Conservation (phyloP, 1,284 basidiomycete species). For the Phylloporus gajari region DNA sequence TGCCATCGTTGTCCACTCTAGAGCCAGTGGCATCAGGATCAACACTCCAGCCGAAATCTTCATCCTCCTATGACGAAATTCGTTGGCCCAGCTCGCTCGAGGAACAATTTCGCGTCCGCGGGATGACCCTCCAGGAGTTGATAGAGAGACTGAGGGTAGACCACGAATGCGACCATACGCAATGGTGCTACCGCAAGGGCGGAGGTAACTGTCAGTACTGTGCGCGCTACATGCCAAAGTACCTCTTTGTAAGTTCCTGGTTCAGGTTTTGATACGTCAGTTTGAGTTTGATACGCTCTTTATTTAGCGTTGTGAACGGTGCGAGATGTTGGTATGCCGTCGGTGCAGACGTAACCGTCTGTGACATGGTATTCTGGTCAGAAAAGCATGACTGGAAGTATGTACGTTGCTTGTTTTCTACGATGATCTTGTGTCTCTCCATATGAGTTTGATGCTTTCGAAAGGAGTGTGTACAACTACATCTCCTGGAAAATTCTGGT, state of each 20-base stretch:
- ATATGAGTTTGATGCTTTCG: too few relatives aligned
- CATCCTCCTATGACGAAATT: background rate
- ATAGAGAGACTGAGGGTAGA: background rate
- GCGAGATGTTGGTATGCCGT: slow-evolving; percentile 44
- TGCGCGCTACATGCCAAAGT: slow-evolving; percentile 37
- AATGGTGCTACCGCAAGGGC: slow-evolving; percentile 44
- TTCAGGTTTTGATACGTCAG: too few relatives aligned
- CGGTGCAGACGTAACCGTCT: slow-evolving; percentile 38
- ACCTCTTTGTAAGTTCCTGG: slow-evolving; percentile 50
- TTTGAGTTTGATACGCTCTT: background rate
- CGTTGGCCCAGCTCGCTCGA: background rate
- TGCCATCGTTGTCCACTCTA: background rate
- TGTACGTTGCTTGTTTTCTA: background rate
- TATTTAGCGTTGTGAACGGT: slow-evolving; percentile 47
- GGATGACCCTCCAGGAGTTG: too few relatives aligned
- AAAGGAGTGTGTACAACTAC: too few relatives aligned
- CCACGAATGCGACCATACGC: background rate
- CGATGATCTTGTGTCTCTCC: too few relatives aligned
- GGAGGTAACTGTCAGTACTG: slow-evolving; percentile 49
- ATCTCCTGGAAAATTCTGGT: too few relatives aligned
- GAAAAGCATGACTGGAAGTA: background rate
- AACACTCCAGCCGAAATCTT: background rate
- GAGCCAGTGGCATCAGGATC: too few relatives aligned
- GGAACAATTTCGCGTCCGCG: background rate
- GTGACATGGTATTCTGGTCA: too few relatives aligned